Base-by-base conservation (phyloP, 441 rosid genomes). In the Adansonia grandidieri region DNA sequence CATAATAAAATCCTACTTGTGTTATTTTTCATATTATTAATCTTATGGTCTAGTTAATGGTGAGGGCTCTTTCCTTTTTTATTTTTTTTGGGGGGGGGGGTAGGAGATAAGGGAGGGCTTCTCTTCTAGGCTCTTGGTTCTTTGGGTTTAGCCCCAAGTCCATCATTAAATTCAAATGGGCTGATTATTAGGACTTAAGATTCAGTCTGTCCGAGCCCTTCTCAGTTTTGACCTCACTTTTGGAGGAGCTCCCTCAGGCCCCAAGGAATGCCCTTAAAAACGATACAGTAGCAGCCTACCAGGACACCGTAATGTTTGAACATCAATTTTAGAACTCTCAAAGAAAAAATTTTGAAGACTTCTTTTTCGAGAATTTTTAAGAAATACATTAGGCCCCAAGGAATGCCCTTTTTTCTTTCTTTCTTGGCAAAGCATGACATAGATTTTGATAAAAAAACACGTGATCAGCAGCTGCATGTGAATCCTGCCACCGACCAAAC, bases 401-500 rank as follows among this genome's bases (percentile, higher is more conserved):
- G 42, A 37, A 37, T 37, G 42, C 42, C 42, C 42, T 4, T 37
- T 37, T 6, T 42, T 42, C 5, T 53, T 53, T 4, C 28, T 24
- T 24, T 24, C 28, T 24, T 24, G 47, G 20, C 17, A 37, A 14
- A 32, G n/a, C n/a, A 44, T 13, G 53, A 17, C 15, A 44, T 0
- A 6, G 28, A 44, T 66, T 42, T n/a, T 19, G 22, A 10, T 37
- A 17, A 66, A 6, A 17, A 53, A 73, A 73, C 76, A 56, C 65
- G 64, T 72, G 75, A 37, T 40, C 8, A 40, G 76, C 51, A 24
- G 28, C 28, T 56, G 76, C 65, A 73, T 2, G 32, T 56, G 65
- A 57, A 40, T 19, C 50, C 32, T 54, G 28, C 50, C 64, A 56
- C 76, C 32, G 76, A 72, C 64, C 51, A 72, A 19, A 72, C 65